Percentiles rank a stretch among this genome's conserved stretches.
Evolutionary conservation across 495 filamentous ascomycete species (phyloP).

Genomic region (Aspergillus haitiensis): DNA sequence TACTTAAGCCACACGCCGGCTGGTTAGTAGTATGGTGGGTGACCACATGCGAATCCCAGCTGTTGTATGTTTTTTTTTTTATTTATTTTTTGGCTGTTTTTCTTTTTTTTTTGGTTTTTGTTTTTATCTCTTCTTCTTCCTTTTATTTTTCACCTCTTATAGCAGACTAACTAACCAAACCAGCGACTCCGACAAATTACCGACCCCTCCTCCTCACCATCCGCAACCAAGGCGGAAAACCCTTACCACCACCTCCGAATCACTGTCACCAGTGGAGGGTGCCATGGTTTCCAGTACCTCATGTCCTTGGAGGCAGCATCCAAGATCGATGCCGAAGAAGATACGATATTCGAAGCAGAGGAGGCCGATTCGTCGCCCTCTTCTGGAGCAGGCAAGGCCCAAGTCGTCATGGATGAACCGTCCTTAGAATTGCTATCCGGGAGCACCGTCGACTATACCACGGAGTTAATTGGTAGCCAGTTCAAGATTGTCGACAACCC

Average conservation of each 20-base stretch:
- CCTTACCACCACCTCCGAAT: constrained; percentile 83
- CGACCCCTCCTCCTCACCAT: constrained; percentile 43
- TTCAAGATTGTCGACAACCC: constrained; percentile 97
- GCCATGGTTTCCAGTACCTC: constrained; percentile 96
- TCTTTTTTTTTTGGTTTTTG: constrained; percentile 8
- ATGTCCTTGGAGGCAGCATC: constrained; percentile 73
- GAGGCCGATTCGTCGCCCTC: constrained; percentile 26
- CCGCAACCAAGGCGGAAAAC: constrained; percentile 65
- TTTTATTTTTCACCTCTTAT: not conserved
- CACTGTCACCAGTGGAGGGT: constrained; percentile 87
- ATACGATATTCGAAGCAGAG: constrained; percentile 60
- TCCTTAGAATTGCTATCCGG: constrained; percentile 88
- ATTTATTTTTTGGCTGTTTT: constrained; percentile 33
- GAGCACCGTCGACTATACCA: constrained; percentile 92
- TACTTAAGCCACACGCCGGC: constrained; percentile 53
- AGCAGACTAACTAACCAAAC: constrained; percentile 19
- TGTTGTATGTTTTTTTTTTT: constrained; percentile 49
- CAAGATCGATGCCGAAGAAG: constrained; percentile 68
- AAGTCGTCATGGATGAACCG: constrained; percentile 83
- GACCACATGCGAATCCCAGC: constrained; percentile 52
- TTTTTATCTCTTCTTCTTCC: not conserved
- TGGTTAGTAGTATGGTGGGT: constrained; percentile 53
- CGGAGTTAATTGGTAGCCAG: constrained; percentile 95
- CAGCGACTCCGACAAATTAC: constrained; percentile 68
- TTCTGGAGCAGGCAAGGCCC: constrained; percentile 58